These are phyloP conservation scores for Incumbomyces delicatus DNA, from an alignment of 2,329 filamentous ascomycete species.

Conservation along the genomic window DNA sequence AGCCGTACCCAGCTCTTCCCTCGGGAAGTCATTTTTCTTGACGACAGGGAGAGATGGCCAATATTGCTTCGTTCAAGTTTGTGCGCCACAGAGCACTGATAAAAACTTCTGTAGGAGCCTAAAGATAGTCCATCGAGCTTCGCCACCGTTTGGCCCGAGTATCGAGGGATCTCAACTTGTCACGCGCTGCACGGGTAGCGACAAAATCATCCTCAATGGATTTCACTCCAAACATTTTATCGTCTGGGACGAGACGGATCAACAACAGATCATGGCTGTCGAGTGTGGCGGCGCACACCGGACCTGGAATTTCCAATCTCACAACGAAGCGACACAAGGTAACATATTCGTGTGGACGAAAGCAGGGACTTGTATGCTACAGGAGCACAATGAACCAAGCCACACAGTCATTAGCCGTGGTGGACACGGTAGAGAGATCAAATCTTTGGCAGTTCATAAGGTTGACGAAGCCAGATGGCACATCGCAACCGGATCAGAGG, in stretches of 20 bases:
- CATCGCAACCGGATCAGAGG: slow-evolving; percentile 60
- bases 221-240: slow-evolving; percentile 74
- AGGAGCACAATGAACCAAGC: slow-evolving; percentile 30
- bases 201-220: slow-evolving; percentile 64
- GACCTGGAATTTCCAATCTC: slow-evolving; percentile 50
- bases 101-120: neutral
- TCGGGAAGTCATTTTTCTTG: slow-evolving; percentile 37
- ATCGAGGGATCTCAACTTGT: slow-evolving; percentile 63
- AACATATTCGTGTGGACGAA: slow-evolving; percentile 66
- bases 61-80: slow-evolving; percentile 53
- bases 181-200: slow-evolving; percentile 22
- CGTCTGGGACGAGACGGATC: slow-evolving; percentile 65
- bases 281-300: slow-evolving; percentile 81
- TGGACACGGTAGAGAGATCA: slow-evolving; percentile 80
- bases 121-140: slow-evolving; percentile 54
- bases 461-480: slow-evolving; percentile 24
- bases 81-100: slow-evolving; percentile 19
- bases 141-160: slow-evolving; percentile 62
- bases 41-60: slow-evolving; percentile 69
- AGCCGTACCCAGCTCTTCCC: slow-evolving; percentile 13
- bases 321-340: slow-evolving; percentile 20
- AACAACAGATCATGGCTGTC: slow-evolving; percentile 59
- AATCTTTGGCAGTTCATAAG: slow-evolving; percentile 45
- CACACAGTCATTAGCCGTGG: slow-evolving; percentile 53
- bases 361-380: slow-evolving; percentile 45